Conservation (phyloP, 2,329 filamentous ascomycete genomes). For the Verticillium tricorpus region DNA sequence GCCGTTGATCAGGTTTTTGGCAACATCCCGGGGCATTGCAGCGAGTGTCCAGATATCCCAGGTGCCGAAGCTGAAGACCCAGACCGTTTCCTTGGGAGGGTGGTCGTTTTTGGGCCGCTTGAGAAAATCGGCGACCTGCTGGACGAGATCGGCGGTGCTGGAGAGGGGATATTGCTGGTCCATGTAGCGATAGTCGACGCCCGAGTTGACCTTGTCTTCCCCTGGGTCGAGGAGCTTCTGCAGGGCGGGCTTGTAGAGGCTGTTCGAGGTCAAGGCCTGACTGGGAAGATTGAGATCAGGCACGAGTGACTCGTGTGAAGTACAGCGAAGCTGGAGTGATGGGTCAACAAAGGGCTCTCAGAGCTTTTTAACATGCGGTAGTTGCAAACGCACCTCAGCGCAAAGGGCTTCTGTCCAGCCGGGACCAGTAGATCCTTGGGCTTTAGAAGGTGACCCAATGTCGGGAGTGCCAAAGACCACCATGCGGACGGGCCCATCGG, state of each 20-base stretch:
- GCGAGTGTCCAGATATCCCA: conserved; percentile 52
- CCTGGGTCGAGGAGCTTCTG: conserved; percentile 25
- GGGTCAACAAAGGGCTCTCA: background rate
- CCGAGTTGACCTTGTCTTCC: conserved; percentile 24
- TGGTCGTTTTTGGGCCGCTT: conserved; percentile 24
- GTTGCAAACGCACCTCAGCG: conserved; percentile 30
- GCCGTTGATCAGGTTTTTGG: conserved; percentile 30
- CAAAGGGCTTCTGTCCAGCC: conserved; percentile 47
- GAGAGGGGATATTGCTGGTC: conserved; percentile 36
- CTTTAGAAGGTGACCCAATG: conserved; percentile 29
- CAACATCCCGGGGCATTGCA: conserved; percentile 35
- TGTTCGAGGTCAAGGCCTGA: conserved; percentile 48
- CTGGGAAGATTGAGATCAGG: conserved; percentile 38
- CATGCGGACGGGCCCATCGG: conserved; percentile 34
- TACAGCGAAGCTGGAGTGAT: conserved; percentile 38
- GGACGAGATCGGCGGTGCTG: conserved; percentile 33
- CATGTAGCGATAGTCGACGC: conserved; percentile 39
- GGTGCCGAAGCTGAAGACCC: conserved; percentile 48
- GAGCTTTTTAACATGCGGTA: background rate
- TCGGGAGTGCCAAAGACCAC: conserved; percentile 48
- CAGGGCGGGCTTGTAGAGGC: conserved; percentile 44
- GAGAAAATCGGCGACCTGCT: conserved; percentile 43
- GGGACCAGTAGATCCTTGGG: conserved; percentile 13
- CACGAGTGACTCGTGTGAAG: conserved; percentile 39
- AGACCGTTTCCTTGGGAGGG: conserved; percentile 42